A percentile compares a stretch with the other conserved stretches of the same genome.
These are phyloP conservation scores for Tuber indicum DNA, from an alignment of 495 filamentous ascomycete genomes.

Conservation along the genomic window DNA sequence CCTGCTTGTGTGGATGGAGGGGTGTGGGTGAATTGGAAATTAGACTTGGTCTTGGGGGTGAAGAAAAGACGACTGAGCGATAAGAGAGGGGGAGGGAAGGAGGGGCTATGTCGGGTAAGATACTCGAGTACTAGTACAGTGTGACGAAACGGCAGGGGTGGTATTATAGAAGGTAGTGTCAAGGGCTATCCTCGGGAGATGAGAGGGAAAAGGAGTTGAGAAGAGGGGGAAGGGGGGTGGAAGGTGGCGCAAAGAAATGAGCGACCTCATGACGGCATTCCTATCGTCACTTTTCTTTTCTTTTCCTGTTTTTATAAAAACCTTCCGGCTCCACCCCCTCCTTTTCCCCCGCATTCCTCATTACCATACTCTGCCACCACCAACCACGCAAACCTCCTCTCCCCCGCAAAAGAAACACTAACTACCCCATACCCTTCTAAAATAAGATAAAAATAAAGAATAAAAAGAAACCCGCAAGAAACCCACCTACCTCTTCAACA, in stretches of 20 bases:
- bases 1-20: neutral
- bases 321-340: neutral
- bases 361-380: slow-evolving; percentile 10
- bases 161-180: neutral
- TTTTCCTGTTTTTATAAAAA: neutral
- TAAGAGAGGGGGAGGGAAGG: neutral
- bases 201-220: neutral
- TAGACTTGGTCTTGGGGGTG: slow-evolving; percentile 6
- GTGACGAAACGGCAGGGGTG: neutral
- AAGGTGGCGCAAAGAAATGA: neutral
- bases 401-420: neutral
- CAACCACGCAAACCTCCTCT: neutral
- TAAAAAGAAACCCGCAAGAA: slow-evolving; percentile 13
- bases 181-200: neutral
- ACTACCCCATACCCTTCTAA: neutral
- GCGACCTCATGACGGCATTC: neutral
- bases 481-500: slow-evolving; percentile 32
- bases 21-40: slow-evolving; percentile 17
- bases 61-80: neutral
- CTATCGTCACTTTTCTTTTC: neutral
- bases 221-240: neutral
- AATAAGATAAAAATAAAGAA: slow-evolving; percentile 4
- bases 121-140: neutral
- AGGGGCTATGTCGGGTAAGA: neutral
- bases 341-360: slow-evolving; percentile 2